Base-by-base conservation (phyloP, 768 basidiomycete genomes). In the Exidia glandulosa region DNA sequence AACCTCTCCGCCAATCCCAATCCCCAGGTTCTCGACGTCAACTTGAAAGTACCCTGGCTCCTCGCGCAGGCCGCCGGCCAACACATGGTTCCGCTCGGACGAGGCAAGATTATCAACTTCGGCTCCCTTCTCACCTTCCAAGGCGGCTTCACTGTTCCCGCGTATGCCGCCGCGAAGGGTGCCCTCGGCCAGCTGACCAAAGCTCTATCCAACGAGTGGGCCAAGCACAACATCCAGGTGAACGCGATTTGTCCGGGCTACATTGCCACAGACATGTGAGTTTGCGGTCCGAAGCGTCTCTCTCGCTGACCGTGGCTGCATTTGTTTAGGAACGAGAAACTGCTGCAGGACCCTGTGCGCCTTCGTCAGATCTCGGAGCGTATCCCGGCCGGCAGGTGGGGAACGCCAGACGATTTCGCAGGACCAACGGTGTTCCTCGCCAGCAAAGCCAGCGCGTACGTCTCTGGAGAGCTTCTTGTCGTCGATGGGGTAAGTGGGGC, bases 121-220 rank as follows among this genome's bases (percentile, higher is more conserved):
- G 82, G 81, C 52, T 83, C 81, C 32, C 72, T 84, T n/a, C 74
- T 82, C 30, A 79, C 79, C 4, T 83, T 79, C 71, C 74, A 82
- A 67, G 82, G 81, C 54, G 86, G 86, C 50, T 60, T 87, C 57
- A 86, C 84, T 14, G 80, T 95, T 41, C 91, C 93, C 23, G 94
- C 94, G 12, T 95, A 95, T 68, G 90, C 93, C 2, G 84, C 94
- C 3, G 88, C 94, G 9, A 95, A 94, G 70, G 91, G 91, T 59
- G 90, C 89, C 23, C 76, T 91, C 32, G 88, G 88, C 10, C 87
- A 87, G 68, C 76, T 91, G 65, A 90, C 91, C 30, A 94, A 94
- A 73, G 87, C 92, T 2, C 81, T 95, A 66, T 85, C 87, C 66
- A 96, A 96, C 71, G 94, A 95, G 71, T 96, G 94, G 93, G 87